Conservation (phyloP, 352 stramenopile species). For the Globisporangium canariense region DNA sequence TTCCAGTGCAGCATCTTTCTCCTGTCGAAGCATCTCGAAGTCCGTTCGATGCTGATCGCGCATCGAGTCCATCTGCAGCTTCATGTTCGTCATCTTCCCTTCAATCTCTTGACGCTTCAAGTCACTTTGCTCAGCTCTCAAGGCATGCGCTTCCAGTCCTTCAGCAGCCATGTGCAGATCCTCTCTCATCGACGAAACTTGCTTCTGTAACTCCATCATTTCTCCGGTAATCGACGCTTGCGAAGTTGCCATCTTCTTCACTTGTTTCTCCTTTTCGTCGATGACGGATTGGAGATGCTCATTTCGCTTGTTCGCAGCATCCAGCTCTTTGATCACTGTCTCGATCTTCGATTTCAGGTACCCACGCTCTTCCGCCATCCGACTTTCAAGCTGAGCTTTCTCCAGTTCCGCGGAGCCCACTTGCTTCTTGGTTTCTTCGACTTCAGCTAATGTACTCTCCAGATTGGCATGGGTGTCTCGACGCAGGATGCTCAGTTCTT, state of each 20-base stretch:
- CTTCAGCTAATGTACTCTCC: conserved; percentile 28
- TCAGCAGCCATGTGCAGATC: conserved; percentile 70
- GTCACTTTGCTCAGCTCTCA: conserved; percentile 53
- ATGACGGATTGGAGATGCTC: conserved; percentile 39
- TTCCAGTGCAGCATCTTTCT: conserved; percentile 58
- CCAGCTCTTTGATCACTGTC: conserved; percentile 54
- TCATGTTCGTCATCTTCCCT: conserved; percentile 44
- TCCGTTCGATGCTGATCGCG: conserved; percentile 58
- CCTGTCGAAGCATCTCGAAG: conserved; percentile 55
- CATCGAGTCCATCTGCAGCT: conserved; percentile 45
- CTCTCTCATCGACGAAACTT: conserved; percentile 52
- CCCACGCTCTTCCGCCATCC: conserved; percentile 50
- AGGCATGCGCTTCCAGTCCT: conserved; percentile 62
- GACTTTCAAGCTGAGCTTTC: conserved; percentile 25
- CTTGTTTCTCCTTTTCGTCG: conserved; percentile 63
- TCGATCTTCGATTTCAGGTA: conserved; percentile 74
- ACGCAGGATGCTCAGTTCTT: conserved; percentile 38
- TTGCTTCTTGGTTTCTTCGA: conserved; percentile 13
- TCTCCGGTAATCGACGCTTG: conserved; percentile 59
- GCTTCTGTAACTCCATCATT: conserved; percentile 57
- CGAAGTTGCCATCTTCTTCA: conserved; percentile 58
- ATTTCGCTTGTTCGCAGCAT: conserved; percentile 36
- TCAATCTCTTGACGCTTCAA: conserved; percentile 46
- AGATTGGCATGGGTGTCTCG: conserved; percentile 37
- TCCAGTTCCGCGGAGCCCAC: conserved; percentile 12